phyloP scores from a whole-genome alignment of 2,329 filamentous ascomycete genomes.

The Dothideomycetes sp. region DNA sequence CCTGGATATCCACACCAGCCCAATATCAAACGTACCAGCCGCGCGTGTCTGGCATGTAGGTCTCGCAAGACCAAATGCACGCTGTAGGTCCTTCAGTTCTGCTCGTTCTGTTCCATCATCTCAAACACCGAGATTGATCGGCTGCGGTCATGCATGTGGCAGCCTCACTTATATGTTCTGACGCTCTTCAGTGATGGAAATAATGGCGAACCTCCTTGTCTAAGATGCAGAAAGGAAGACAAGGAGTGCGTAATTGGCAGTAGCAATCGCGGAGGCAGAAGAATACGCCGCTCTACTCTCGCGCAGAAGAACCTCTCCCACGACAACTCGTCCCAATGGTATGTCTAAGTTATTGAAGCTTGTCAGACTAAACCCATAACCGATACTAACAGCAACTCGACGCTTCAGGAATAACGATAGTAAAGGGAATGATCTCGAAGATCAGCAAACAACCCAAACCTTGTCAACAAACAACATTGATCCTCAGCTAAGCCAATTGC shows the following conservation, averaged over 20 bases:
- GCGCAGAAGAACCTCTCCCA: constrained; percentile 2
- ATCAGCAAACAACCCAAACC: too few relatives aligned
- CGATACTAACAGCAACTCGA: too few relatives aligned
- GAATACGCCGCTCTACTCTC: constrained; percentile 41
- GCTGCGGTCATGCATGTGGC: too few relatives aligned
- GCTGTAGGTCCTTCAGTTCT: not conserved
- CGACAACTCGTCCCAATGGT: not conserved
- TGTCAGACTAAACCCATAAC: too few relatives aligned
- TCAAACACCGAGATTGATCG: too few relatives aligned
- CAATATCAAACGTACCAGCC: not conserved
- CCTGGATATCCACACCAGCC: not conserved
- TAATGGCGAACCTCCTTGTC: constrained; percentile 35
- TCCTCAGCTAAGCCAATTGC: constrained; percentile 10
- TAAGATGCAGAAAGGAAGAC: constrained; percentile 45
- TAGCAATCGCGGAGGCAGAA: constrained; percentile 48
- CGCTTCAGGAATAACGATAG: too few relatives aligned
- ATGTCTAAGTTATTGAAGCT: too few relatives aligned
- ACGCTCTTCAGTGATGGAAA: not conserved
- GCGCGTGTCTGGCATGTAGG: not conserved
- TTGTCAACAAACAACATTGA: too few relatives aligned
- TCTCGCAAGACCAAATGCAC: not conserved
- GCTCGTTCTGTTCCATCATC: not conserved
- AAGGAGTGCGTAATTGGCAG: constrained; percentile 49
- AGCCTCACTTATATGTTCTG: too few relatives aligned
- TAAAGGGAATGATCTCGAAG: too few relatives aligned